A percentile compares a stretch with the other conserved stretches of the same genome.
These are phyloP conservation scores for Fonsecaea pedrosoi DNA, from an alignment of 2,329 filamentous ascomycete genomes.

Conservation along the genomic window DNA sequence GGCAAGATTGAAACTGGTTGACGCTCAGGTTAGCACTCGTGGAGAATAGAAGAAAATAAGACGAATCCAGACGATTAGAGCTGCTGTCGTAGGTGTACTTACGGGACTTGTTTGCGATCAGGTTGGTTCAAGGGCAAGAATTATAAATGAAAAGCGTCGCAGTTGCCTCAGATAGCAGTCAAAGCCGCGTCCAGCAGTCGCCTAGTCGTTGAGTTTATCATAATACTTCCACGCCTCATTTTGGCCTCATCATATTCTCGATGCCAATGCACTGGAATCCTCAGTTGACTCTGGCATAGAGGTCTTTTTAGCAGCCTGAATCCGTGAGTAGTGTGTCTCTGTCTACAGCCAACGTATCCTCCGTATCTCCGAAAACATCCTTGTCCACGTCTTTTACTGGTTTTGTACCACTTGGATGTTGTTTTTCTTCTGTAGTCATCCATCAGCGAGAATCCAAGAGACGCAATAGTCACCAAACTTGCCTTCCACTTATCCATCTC, in stretches of 20 bases:
- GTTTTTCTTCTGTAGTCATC: conserved; percentile 53
- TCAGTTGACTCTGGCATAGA: neutral
- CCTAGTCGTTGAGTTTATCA: neutral
- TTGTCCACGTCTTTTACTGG: conserved; percentile 9
- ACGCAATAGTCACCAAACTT: conserved; percentile 43
- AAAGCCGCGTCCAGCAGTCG: neutral
- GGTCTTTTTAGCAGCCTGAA: neutral
- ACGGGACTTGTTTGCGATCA: neutral
- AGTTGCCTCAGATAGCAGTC: neutral
- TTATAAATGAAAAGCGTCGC: conserved; percentile 4
- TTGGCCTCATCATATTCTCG: neutral
- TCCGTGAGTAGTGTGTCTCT: neutral
- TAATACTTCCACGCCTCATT: neutral
- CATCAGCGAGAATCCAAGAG: conserved; percentile 12
- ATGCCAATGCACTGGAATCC: neutral
- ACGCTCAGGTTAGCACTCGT: neutral
- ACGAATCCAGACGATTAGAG: neutral
- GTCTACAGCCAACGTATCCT: neutral
- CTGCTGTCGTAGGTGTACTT: neutral
- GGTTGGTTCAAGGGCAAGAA: neutral
- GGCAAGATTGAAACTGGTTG: neutral
- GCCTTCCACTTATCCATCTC: conserved; percentile 99
- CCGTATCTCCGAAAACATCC: neutral
- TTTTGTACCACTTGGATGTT: conserved; percentile 58
- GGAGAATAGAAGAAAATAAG: neutral